Evolutionary conservation across 2,329 filamentous ascomycete genomes (phyloP).

Genomic region (Fusarium robinianum): DNA sequence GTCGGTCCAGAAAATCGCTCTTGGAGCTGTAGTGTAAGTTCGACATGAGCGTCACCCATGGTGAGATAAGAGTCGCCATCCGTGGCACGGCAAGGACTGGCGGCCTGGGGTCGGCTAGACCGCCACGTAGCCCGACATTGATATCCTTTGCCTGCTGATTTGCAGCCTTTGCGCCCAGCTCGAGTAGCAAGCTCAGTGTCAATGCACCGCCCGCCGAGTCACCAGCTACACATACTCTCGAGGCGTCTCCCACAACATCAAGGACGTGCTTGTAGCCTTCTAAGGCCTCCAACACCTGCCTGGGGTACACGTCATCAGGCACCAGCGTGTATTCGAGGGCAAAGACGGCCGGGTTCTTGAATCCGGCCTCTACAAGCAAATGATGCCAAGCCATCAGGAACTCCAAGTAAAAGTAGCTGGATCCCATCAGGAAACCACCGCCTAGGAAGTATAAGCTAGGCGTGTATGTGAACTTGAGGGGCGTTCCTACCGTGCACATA

Average conservation of each 20-base stretch:
- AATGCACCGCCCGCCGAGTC: conserved; percentile 81
- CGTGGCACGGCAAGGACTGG: conserved; percentile 41
- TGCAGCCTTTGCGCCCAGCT: conserved; percentile 53
- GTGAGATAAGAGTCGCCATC: conserved; percentile 75
- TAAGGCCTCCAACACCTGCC: conserved; percentile 71
- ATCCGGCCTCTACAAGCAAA: conserved; percentile 67
- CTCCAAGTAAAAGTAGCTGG: conserved; percentile 81
- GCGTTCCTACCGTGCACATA: conserved; percentile 77
- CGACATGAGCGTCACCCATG: conserved; percentile 77
- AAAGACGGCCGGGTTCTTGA: conserved; percentile 76
- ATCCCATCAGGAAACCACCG: conserved; percentile 84
- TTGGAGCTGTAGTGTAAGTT: conserved; percentile 67
- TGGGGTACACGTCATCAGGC: conserved; percentile 73
- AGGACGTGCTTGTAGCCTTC: conserved; percentile 74
- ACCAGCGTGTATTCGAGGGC: conserved; percentile 81
- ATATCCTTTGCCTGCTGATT: conserved; percentile 26
- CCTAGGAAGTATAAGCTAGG: conserved; percentile 48
- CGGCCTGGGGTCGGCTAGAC: conserved; percentile 17
- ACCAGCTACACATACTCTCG: conserved; percentile 71
- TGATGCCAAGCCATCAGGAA: conserved; percentile 75
- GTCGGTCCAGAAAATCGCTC: conserved; percentile 75
- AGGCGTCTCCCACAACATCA: conserved; percentile 59
- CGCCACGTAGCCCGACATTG: conserved; percentile 14
- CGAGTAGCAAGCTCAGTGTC: conserved; percentile 72
- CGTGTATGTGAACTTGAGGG: not conserved